Conservation (phyloP, 2,329 filamentous ascomycete species). For the Penicillium sp. region DNA sequence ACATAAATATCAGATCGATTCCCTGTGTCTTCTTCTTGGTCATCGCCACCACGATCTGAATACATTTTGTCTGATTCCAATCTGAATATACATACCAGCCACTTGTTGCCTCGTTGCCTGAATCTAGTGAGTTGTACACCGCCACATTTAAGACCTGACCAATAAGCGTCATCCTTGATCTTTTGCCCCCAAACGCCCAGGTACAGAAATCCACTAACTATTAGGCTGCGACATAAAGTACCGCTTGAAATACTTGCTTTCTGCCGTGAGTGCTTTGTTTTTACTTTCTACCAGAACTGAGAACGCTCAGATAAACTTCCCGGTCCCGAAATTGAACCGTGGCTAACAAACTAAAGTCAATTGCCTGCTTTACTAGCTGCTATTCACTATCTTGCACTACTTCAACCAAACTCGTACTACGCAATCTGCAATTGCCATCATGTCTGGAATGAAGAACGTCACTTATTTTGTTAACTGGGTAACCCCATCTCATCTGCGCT, state of each 20-base stretch:
- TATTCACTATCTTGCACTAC: constrained; percentile 20
- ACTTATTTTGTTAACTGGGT: constrained; percentile 48
- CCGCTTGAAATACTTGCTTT: constrained; percentile 5
- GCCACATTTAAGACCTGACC: constrained; percentile 13
- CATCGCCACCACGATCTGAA: too few relatives aligned
- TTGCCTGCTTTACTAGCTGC: constrained; percentile 10
- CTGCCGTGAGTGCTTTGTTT: not conserved
- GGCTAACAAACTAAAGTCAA: constrained; percentile 10
- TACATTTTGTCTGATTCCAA: too few relatives aligned
- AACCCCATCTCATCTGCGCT: constrained; percentile 2
- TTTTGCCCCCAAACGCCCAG: constrained; percentile 13
- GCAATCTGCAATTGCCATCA: constrained; percentile 14
- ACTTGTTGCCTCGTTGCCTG: constrained; percentile 1
- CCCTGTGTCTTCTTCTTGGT: not conserved
- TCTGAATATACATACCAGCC: not conserved
- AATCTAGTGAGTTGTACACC: not conserved
- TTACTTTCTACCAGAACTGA: not conserved
- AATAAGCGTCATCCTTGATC: constrained; percentile 18
- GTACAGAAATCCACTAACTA: constrained; percentile 21
- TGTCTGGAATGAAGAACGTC: constrained; percentile 36
- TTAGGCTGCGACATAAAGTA: constrained; percentile 31
- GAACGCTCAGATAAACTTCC: not conserved
- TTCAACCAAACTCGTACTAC: constrained; percentile 9
- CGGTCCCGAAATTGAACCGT: constrained; percentile 11
- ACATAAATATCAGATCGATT: not conserved